Conservation (phyloP, 1,139 yeast genomes). For the Suhomyces yuchorum region DNA sequence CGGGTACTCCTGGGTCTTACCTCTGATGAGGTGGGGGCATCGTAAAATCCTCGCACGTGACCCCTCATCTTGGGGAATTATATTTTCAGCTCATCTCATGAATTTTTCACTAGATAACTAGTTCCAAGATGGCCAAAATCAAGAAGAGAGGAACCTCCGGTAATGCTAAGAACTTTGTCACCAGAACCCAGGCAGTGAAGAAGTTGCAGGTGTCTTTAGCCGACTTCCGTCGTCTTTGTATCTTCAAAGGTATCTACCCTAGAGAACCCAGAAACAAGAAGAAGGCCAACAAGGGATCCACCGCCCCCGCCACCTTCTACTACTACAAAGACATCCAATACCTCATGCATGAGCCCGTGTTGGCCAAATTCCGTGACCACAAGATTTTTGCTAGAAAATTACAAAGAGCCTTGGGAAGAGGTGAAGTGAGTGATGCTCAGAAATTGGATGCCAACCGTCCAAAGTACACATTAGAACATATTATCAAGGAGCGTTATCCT, state of each 20-base stretch:
- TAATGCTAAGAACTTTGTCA: slow-evolving; percentile 88
- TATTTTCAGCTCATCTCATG: slow-evolving; percentile 16
- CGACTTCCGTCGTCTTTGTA: slow-evolving; percentile 97
- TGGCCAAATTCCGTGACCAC: slow-evolving; percentile 91
- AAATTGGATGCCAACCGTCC: slow-evolving; percentile 81
- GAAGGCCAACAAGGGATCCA: slow-evolving; percentile 96
- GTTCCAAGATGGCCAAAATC: slow-evolving; percentile 37
- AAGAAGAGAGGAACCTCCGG: slow-evolving; percentile 86
- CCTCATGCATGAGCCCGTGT: slow-evolving; percentile 91
- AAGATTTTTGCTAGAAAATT: slow-evolving; percentile 91
- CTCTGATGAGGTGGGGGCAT: too few relatives aligned
- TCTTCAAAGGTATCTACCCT: slow-evolving; percentile 94
- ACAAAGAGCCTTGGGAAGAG: slow-evolving; percentile 87
- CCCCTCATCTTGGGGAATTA: not conserved
- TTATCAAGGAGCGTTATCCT: slow-evolving; percentile 94
- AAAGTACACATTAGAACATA: slow-evolving; percentile 81
- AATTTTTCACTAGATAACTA: slow-evolving; percentile 11
- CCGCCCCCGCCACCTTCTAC: slow-evolving; percentile 94
- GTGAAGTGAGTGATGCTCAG: slow-evolving; percentile 88
- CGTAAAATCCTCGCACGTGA: too few relatives aligned
- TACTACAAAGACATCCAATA: slow-evolving; percentile 93
- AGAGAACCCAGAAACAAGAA: slow-evolving; percentile 95
- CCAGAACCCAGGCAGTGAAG: slow-evolving; percentile 94
- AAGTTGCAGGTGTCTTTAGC: slow-evolving; percentile 92
- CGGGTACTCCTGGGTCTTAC: too few relatives aligned